Evolutionary conservation across 495 filamentous ascomycete genomes (phyloP).

Genomic region (Geopyxis carbonaria): DNA sequence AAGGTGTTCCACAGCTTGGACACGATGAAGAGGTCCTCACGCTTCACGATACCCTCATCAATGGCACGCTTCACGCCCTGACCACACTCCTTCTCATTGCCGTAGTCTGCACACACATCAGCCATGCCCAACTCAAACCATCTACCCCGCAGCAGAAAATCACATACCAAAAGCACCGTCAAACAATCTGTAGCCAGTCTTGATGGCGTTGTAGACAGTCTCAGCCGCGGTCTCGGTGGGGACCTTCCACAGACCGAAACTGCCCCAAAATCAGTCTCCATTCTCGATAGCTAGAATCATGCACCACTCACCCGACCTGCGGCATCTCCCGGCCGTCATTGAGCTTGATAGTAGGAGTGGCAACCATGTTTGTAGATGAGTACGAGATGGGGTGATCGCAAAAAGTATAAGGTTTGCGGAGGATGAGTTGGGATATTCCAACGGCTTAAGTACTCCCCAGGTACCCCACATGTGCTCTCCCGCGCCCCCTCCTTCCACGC

Average conservation of each 20-base stretch:
- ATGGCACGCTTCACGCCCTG: conserved; percentile 77
- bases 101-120: conserved; percentile 81
- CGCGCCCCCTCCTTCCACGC: too few relatives aligned
- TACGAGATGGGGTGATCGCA: not conserved
- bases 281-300: not conserved
- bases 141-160: conserved; percentile 3
- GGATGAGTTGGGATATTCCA: too few relatives aligned
- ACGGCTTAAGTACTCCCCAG: too few relatives aligned
- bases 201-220: conserved; percentile 77
- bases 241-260: conserved; percentile 68
- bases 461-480: too few relatives aligned
- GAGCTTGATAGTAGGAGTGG: conserved; percentile 48
- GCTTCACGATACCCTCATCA: conserved; percentile 68
- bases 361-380: conserved; percentile 24
- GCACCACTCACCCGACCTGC: conserved; percentile 42
- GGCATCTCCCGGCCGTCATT: conserved; percentile 74
- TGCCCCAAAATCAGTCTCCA: not conserved
- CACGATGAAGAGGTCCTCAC: conserved; percentile 77
- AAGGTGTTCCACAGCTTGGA: conserved; percentile 89
- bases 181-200: conserved; percentile 69
- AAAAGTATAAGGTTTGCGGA: not conserved
- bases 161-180: conserved; percentile 69
- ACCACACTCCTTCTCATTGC: conserved; percentile 71
- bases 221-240: conserved; percentile 60
- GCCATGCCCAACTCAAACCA: too few relatives aligned